Base-by-base conservation (phyloP, 2,329 filamentous ascomycete genomes). In the Alternaria incomplexa region DNA sequence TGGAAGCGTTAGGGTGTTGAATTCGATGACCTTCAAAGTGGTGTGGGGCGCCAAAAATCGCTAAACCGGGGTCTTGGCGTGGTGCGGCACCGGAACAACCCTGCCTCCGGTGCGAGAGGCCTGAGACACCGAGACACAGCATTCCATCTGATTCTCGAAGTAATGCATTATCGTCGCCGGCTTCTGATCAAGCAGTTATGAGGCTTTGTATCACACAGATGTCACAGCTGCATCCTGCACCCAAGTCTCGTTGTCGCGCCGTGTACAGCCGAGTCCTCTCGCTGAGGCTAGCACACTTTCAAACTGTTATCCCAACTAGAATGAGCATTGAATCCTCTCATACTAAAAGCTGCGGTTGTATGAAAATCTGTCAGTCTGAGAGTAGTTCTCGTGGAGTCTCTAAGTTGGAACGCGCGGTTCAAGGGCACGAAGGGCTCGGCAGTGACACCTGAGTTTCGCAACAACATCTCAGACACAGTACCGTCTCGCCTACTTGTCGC, bases 1-100 rank as follows among this genome's bases (percentile, higher is more conserved):
- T 61, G 46, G 64, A 60, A 63, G 59, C 62, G 63, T 73, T 67
- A 62, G 68, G 56, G 62, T 62, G 61, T 64, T 61, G 46, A 53
- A 60, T 62, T 58, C 47, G 44, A 40, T 55, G 50, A 46, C 46
- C 26, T 43, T 44, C 43, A 48, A 54, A 54, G 52, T 55, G 22
- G 51, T 55, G 62, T 62, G 62, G 47, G 46, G 45, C n/a, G 32
- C 48, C 40, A 58, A 23, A 54, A 63, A 61, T 56, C 46, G 55
- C 57, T 63, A 61, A 61, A 46, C 61, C 61, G 9, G 57, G 63
- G 55, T 13, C 30, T 9, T 43, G 30, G 44, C 25, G 57, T 36
- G 52, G 44, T 46, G 6, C 54, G 52, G 54, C 40, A 23, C 52
- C 62, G 65, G 64, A 68, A 62, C 23, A 65, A 62, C 58, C 36